These are phyloP conservation scores for Pythium phragmitis DNA, from an alignment of 352 stramenopile species.

Conservation along the genomic window DNA sequence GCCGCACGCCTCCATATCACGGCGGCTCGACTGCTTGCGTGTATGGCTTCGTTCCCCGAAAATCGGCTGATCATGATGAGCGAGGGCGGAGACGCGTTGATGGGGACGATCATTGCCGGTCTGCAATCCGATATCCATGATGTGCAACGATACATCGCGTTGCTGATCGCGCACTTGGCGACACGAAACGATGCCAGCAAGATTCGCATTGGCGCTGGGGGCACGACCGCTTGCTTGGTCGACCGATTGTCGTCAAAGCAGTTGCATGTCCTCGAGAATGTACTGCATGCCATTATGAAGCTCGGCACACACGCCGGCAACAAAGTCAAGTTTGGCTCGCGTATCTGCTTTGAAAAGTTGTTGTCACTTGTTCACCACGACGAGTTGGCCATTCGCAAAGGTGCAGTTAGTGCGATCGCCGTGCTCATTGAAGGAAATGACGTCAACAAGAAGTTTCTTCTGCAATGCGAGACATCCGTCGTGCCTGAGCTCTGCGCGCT, in stretches of 20 bases:
- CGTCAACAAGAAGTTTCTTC: constrained; percentile 62
- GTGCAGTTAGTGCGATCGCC: constrained; percentile 53
- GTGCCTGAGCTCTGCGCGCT: constrained; percentile 57
- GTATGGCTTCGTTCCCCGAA: constrained; percentile 41
- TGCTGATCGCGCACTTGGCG: constrained; percentile 54
- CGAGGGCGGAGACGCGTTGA: constrained; percentile 38
- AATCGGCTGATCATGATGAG: constrained; percentile 48
- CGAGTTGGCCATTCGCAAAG: constrained; percentile 60
- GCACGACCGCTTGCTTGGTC: constrained; percentile 41
- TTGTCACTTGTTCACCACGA: constrained; percentile 63
- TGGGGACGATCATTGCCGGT: constrained; percentile 35
- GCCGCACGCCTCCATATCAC: constrained; percentile 31
- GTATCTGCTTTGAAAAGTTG: constrained; percentile 73
- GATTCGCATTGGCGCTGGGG: constrained; percentile 48
- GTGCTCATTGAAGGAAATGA: constrained; percentile 70
- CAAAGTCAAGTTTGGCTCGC: constrained; percentile 74
- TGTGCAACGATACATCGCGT: constrained; percentile 53
- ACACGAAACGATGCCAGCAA: constrained; percentile 71
- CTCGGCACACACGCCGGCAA: constrained; percentile 71
- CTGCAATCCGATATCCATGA: constrained; percentile 56
- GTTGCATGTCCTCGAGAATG: constrained; percentile 65
- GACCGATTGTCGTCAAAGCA: constrained; percentile 72
- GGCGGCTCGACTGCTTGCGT: constrained; percentile 44
- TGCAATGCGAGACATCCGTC: constrained; percentile 56
- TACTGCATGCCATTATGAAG: constrained; percentile 62